These are phyloP conservation scores for Alternaria incomplexa DNA, from an alignment of 2,329 filamentous ascomycete genomes.

Conservation along the genomic window DNA sequence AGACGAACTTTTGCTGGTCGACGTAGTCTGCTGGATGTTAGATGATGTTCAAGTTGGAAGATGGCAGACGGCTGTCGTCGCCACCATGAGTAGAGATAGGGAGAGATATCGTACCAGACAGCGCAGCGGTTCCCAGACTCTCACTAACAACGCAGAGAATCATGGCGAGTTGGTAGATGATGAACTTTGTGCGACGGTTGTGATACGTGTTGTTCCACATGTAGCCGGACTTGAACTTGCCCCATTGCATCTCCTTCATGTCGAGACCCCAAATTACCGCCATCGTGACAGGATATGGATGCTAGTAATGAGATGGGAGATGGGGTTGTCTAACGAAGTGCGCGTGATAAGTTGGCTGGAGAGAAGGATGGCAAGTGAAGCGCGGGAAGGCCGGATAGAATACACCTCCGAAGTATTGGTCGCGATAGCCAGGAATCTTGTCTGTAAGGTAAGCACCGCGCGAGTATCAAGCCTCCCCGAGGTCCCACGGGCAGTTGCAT, in stretches of 20 bases:
- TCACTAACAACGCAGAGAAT: slow-evolving; percentile 64
- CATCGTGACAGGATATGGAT: slow-evolving; percentile 24
- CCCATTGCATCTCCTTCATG: slow-evolving; percentile 63
- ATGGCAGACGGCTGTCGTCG: background rate
- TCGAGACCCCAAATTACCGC: slow-evolving; percentile 64
- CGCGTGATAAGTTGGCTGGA: background rate
- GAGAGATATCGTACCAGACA: slow-evolving; percentile 54
- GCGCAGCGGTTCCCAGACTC: slow-evolving; percentile 61
- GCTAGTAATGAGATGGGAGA: background rate
- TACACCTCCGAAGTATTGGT: background rate
- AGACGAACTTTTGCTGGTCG: slow-evolving; percentile 59
- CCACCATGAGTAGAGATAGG: background rate
- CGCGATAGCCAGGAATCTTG: background rate
- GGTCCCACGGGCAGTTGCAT: background rate
- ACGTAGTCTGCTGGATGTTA: slow-evolving; percentile 55
- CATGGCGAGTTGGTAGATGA: slow-evolving; percentile 66
- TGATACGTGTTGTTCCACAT: slow-evolving; percentile 65
- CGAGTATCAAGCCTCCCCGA: background rate
- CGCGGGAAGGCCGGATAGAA: background rate
- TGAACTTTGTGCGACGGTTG: slow-evolving; percentile 63
- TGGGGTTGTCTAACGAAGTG: background rate
- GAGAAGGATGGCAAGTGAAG: background rate
- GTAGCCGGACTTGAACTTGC: slow-evolving; percentile 63
- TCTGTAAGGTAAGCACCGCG: background rate
- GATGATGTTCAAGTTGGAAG: background rate